Percentiles rank a stretch among this genome's conserved stretches.
Evolutionary conservation across 768 basidiomycete species (phyloP).

Genomic region (Leucogyrophana mollusca): DNA sequence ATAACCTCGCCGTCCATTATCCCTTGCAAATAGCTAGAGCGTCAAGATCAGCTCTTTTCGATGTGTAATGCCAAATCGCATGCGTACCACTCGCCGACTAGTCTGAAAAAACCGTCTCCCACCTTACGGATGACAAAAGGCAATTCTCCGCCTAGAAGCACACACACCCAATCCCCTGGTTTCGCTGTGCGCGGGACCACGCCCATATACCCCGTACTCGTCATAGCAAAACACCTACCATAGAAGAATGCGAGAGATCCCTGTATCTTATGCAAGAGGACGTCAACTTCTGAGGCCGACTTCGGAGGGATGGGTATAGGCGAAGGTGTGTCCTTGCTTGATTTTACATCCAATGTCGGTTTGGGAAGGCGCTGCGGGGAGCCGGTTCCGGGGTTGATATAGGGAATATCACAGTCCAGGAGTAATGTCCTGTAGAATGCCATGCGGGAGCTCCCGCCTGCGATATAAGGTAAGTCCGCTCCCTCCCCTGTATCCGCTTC

Average conservation of each 20-base stretch:
- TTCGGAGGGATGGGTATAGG: background rate
- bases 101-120: background rate
- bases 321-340: background rate
- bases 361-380: background rate
- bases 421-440: constrained; percentile 1
- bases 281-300: background rate
- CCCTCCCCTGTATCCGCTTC: background rate
- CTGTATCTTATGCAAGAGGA: background rate
- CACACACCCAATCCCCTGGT: background rate
- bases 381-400: background rate
- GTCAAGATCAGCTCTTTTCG: background rate
- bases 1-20: constrained; percentile 4
- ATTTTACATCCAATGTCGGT: too few species aligned
- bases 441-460: background rate
- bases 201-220: background rate
- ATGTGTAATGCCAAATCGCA: background rate
- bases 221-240: background rate
- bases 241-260: background rate
- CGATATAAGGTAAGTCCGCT: background rate
- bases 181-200: background rate
- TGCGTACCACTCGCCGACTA: constrained; percentile 2
- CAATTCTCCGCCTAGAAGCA: background rate
- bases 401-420: background rate
- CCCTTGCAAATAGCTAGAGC: background rate
- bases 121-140: background rate